Conservation (phyloP, 108 stramenopile species). For the Epipyxis sp. region DNA sequence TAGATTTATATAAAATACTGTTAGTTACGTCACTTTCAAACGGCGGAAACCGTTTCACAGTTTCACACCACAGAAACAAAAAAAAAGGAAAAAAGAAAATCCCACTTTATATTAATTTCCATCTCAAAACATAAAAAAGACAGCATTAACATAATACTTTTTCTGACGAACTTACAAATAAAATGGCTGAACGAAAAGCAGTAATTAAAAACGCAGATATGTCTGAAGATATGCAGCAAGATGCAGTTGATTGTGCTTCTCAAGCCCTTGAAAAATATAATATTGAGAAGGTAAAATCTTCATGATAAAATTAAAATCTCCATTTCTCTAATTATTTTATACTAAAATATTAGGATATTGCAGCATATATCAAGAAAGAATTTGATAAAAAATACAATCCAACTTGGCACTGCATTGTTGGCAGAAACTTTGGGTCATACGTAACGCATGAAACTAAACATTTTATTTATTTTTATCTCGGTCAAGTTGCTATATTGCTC, state of each 20-base stretch:
- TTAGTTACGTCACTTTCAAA: too few relatives aligned
- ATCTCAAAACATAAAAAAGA: too few relatives aligned
- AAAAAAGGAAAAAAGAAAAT: too few relatives aligned
- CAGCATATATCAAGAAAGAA: slow-evolving; percentile 98
- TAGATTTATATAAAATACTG: too few relatives aligned
- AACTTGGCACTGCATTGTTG: slow-evolving; percentile 91
- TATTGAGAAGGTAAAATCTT: slow-evolving; percentile 85
- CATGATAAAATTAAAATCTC: too few relatives aligned
- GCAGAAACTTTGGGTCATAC: slow-evolving; percentile 85
- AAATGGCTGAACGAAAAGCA: slow-evolving; percentile 86
- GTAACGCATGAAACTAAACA: slow-evolving; percentile 98
- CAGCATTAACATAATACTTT: too few relatives aligned
- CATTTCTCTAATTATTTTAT: too few relatives aligned
- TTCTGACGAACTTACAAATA: slow-evolving; percentile 27
- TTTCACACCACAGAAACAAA: too few relatives aligned
- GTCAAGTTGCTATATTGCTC: slow-evolving; percentile 94
- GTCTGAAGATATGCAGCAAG: slow-evolving; percentile 99
- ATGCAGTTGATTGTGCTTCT: slow-evolving; percentile 96
- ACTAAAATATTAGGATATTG: slow-evolving; percentile 83
- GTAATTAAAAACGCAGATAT: slow-evolving; percentile 99
- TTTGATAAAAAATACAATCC: slow-evolving; percentile 99
- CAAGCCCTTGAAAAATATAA: slow-evolving; percentile 99
- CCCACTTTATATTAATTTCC: too few relatives aligned
- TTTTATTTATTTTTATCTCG: slow-evolving; percentile 99
- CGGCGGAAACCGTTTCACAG: too few relatives aligned